These are phyloP conservation scores for Lachnellula hyalina DNA, from an alignment of 2,329 filamentous ascomycete species.

Conservation along the genomic window DNA sequence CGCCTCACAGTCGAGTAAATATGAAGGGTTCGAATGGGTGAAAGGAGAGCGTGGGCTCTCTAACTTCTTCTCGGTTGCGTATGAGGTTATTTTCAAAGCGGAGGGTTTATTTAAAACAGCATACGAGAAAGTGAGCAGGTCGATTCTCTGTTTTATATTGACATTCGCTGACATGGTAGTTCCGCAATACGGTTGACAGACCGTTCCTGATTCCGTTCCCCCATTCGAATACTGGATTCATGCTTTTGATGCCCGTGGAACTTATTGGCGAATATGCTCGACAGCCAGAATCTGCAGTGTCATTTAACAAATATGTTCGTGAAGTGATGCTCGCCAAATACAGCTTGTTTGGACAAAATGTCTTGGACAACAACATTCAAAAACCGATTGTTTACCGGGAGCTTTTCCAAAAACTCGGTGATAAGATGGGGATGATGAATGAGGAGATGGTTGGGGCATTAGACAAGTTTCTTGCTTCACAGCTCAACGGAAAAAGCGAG, in stretches of 20 bases:
- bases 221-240: neutral
- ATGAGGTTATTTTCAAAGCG: neutral
- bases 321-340: neutral
- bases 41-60: neutral
- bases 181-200: neutral
- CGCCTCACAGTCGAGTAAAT: neutral
- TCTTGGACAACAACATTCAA: neutral
- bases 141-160: neutral
- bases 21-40: neutral
- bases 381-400: neutral
- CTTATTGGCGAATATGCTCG: neutral
- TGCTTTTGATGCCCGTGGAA: neutral
- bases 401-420: neutral
- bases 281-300: neutral
- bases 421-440: conserved; percentile 1
- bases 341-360: neutral
- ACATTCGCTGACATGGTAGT: neutral
- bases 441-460: neutral
- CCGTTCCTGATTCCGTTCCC: neutral
- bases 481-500: neutral
- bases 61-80: neutral
- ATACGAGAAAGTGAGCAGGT: neutral
- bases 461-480: neutral
- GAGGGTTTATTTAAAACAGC: neutral
- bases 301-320: neutral